These are phyloP conservation scores for Cucurbita argyrosperma DNA, from an alignment of 306 rosid species.

Conservation along the genomic window DNA sequence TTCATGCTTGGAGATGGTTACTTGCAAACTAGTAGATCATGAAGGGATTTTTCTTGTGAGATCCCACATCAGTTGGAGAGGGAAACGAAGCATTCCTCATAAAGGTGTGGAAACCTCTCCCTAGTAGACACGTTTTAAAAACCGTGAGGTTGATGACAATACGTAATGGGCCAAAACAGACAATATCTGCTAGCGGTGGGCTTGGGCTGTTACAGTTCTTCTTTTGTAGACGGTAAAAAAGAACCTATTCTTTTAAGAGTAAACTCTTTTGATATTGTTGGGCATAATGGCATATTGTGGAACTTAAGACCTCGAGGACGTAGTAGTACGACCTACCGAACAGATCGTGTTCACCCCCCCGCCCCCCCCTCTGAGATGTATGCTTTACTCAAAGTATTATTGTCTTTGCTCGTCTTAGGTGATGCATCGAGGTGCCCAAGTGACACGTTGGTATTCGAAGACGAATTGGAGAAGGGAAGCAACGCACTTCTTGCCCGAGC, in stretches of 20 bases:
- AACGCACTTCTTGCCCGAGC: constrained; percentile 96
- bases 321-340: not conserved
- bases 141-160: too few species aligned
- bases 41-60: too few species aligned
- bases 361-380: not conserved
- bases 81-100: too few species aligned
- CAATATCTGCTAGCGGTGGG: too few species aligned
- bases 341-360: not conserved
- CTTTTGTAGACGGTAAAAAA: too few species aligned
- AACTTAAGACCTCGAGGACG: not conserved
- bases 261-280: not conserved
- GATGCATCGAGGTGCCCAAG: constrained; percentile 50
- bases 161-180: too few species aligned
- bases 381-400: not conserved
- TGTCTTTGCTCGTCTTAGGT: constrained; percentile 34
- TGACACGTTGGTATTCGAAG: constrained; percentile 64
- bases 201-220: not conserved
- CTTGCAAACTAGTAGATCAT: not conserved
- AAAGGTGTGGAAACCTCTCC: too few species aligned
- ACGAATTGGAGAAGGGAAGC: constrained; percentile 88
- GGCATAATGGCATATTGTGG: not conserved
- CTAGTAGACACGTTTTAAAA: too few species aligned
- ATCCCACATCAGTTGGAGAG: too few species aligned
- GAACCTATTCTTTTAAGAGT: not conserved
- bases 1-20: not conserved